These are phyloP conservation scores for baker's yeast (Saccharomyces cerevisiae) DNA, from an alignment of 805 yeast species.

Conservation along the genomic window DNA sequence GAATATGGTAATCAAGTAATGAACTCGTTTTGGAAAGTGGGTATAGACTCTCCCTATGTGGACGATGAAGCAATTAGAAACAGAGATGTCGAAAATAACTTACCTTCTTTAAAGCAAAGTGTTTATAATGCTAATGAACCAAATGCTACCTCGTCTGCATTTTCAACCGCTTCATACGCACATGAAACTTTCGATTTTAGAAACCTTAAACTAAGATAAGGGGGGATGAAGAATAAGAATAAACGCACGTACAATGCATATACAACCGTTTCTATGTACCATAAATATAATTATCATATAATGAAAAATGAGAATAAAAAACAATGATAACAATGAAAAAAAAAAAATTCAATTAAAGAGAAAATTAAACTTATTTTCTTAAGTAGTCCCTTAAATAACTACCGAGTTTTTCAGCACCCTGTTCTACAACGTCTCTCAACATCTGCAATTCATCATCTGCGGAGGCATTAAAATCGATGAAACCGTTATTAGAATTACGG, in stretches of 20 bases:
- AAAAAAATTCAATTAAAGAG: background rate
- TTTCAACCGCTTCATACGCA: background rate
- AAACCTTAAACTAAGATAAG: background rate
- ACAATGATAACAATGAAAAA: background rate
- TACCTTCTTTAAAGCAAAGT: background rate
- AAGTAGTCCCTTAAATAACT: slow-evolving; percentile 81
- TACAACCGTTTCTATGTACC: background rate
- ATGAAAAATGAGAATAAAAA: background rate
- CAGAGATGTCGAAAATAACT: background rate
- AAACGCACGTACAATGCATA: background rate
- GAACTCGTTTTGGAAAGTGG: background rate
- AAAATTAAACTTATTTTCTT: slow-evolving; percentile 30
- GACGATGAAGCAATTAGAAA: background rate
- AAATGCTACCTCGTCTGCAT: background rate
- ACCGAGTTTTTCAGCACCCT: slow-evolving; percentile 85
- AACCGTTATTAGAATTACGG: slow-evolving; percentile 31
- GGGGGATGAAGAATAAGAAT: slow-evolving; percentile 1
- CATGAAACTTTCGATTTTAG: background rate
- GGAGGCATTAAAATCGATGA: slow-evolving; percentile 62
- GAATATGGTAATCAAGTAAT: background rate
- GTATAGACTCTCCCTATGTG: too few relatives aligned
- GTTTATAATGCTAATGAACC: background rate
- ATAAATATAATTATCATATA: background rate
- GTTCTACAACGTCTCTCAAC: slow-evolving; percentile 84
- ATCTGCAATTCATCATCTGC: slow-evolving; percentile 87